These are phyloP conservation scores for Rhizopogon roseolus DNA, from an alignment of 768 basidiomycete species.

Conservation along the genomic window DNA sequence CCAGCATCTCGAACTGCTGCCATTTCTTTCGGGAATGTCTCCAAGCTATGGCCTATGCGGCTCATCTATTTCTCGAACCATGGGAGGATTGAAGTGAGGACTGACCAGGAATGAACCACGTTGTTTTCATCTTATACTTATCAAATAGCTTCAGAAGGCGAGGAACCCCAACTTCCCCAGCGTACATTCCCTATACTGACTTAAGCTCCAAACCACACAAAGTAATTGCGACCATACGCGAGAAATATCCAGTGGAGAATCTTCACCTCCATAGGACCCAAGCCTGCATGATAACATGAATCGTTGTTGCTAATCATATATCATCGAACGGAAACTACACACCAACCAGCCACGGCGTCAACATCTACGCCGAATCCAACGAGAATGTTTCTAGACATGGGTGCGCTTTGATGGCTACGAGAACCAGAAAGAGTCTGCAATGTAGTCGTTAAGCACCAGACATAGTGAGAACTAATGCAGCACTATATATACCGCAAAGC, in stretches of 20 bases:
- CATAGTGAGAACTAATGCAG: neutral
- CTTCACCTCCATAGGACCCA: slow-evolving; percentile 73
- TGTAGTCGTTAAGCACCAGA: neutral
- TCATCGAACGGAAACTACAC: slow-evolving; percentile 1
- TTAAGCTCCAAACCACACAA: neutral
- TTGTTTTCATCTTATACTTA: slow-evolving; percentile 64
- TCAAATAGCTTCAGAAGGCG: slow-evolving; percentile 67
- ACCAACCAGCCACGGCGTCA: slow-evolving; percentile 77
- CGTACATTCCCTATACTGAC: slow-evolving; percentile 52
- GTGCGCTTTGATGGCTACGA: neutral
- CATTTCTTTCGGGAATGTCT: slow-evolving; percentile 71
- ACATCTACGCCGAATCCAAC: slow-evolving; percentile 69
- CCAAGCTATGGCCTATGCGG: slow-evolving; percentile 57
- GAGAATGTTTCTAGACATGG: slow-evolving; percentile 53
- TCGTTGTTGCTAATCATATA: neutral
- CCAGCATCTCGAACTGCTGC: slow-evolving; percentile 66
- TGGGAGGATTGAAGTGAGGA: neutral
- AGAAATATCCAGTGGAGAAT: slow-evolving; percentile 66
- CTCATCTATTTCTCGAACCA: neutral
- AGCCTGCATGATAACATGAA: slow-evolving; percentile 35
- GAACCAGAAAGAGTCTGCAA: neutral
- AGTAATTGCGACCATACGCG: slow-evolving; percentile 29
- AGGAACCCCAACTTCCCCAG: slow-evolving; percentile 69
- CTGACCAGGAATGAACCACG: slow-evolving; percentile 73
- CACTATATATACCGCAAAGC: neutral